These are phyloP conservation scores for Tulasnella sp. DNA, from an alignment of 768 basidiomycete species.

Conservation along the genomic window DNA sequence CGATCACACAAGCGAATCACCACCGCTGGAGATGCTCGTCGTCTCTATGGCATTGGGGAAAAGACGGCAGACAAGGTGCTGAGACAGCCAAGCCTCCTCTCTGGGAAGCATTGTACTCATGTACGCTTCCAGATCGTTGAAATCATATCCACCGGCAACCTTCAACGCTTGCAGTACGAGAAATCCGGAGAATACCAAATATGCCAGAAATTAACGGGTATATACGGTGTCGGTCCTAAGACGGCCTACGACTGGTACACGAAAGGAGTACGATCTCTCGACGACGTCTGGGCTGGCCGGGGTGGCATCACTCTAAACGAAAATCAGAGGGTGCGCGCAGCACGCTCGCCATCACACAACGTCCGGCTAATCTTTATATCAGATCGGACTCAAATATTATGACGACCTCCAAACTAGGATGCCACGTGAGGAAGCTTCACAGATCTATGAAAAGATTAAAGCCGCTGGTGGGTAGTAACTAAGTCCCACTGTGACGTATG, in stretches of 20 bases:
- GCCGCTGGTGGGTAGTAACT: slow-evolving; percentile 57
- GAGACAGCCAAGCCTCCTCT: slow-evolving; percentile 27
- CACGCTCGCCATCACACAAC: background rate
- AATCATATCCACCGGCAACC: slow-evolving; percentile 72
- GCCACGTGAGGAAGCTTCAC: slow-evolving; percentile 76
- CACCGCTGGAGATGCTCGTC: slow-evolving; percentile 60
- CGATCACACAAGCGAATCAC: slow-evolving; percentile 61
- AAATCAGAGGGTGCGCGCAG: slow-evolving; percentile 51
- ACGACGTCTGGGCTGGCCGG: slow-evolving; percentile 66
- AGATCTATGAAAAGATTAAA: slow-evolving; percentile 72
- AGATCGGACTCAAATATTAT: slow-evolving; percentile 69
- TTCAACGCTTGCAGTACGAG: slow-evolving; percentile 69
- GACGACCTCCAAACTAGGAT: slow-evolving; percentile 86
- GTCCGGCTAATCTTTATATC: background rate
- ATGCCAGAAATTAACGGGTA: slow-evolving; percentile 66
- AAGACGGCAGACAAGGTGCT: slow-evolving; percentile 75
- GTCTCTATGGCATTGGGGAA: slow-evolving; percentile 65
- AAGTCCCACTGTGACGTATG: background rate
- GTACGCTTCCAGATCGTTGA: slow-evolving; percentile 67
- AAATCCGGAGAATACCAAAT: slow-evolving; percentile 62
- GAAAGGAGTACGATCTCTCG: slow-evolving; percentile 74
- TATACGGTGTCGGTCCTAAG: slow-evolving; percentile 80
- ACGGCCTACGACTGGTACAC: slow-evolving; percentile 75
- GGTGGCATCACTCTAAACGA: slow-evolving; percentile 62
- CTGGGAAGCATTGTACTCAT: background rate